Conservation (phyloP, 257 asterid genomes). For the Primulina tabacum region DNA sequence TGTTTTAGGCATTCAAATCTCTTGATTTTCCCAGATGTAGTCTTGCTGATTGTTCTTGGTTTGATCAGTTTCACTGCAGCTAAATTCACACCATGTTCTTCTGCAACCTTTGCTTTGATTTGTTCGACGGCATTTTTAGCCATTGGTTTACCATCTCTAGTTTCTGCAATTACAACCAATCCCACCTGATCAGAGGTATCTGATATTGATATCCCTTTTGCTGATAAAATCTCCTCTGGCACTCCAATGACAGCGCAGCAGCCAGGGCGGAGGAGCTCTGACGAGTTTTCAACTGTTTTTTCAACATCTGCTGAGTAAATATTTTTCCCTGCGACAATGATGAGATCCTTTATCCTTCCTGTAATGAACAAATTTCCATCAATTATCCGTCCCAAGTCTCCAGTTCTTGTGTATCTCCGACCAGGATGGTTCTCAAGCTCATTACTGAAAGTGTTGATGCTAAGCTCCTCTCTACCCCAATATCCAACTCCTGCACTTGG, state of each 20-base stretch:
- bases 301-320: constrained; percentile 79
- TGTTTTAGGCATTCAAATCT: constrained; percentile 80
- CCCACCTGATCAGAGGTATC: constrained; percentile 71
- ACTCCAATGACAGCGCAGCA: constrained; percentile 86
- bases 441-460: constrained; percentile 51
- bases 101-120: constrained; percentile 54
- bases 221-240: constrained; percentile 62
- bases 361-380: constrained; percentile 64
- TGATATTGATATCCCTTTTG: constrained; percentile 55
- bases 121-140: constrained; percentile 47
- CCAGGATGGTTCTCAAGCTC: constrained; percentile 33
- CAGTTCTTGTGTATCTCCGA: constrained; percentile 58
- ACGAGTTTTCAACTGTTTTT: constrained; percentile 76
- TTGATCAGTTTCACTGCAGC: constrained; percentile 63
- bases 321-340: constrained; percentile 80
- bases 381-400: constrained; percentile 67
- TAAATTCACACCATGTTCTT: constrained; percentile 73
- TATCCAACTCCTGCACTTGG: constrained; percentile 82
- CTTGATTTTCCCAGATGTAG: constrained; percentile 77
- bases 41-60: constrained; percentile 75
- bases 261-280: constrained; percentile 71
- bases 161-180: constrained; percentile 77
- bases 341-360: constrained; percentile 84
- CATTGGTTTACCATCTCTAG: constrained; percentile 58
- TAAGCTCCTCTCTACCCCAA: constrained; percentile 61